Conservation (phyloP, 495 filamentous ascomycete species). For the Podospora fimiseda region DNA sequence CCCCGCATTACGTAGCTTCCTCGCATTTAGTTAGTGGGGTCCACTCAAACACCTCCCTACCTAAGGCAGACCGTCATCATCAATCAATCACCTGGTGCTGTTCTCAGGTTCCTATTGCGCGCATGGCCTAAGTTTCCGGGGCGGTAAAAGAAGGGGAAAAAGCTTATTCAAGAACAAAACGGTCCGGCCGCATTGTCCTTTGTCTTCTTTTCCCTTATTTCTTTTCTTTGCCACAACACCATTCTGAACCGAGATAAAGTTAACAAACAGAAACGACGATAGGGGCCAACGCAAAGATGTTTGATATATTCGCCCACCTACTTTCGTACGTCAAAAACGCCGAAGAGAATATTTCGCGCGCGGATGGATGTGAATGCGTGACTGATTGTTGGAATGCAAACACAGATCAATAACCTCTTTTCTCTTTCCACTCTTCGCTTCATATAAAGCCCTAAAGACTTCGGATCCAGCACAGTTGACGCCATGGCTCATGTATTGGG, state of each 20-base stretch:
- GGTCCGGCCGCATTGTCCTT: too few relatives aligned
- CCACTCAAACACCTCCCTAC: too few relatives aligned
- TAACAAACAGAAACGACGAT: background rate
- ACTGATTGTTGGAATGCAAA: background rate
- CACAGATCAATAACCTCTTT: constrained; percentile 78
- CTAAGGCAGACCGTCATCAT: too few relatives aligned
- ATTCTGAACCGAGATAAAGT: background rate
- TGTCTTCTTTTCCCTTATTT: too few relatives aligned
- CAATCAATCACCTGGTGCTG: too few relatives aligned
- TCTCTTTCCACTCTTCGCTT: constrained; percentile 93
- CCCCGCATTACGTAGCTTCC: too few relatives aligned
- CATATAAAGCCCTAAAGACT: constrained; percentile 94
- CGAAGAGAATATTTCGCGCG: background rate
- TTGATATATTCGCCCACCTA: constrained; percentile 72
- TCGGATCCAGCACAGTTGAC: constrained; percentile 83
- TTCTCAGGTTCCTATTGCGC: too few relatives aligned
- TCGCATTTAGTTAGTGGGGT: too few relatives aligned
- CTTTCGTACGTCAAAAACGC: constrained; percentile 57
- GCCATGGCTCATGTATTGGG: constrained; percentile 99
- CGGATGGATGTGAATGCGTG: background rate
- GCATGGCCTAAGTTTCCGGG: too few relatives aligned
- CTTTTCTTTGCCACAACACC: too few relatives aligned
- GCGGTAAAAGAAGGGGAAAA: too few relatives aligned
- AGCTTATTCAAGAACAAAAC: too few relatives aligned
- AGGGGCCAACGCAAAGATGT: constrained; percentile 48